Evolutionary conservation across 1,284 basidiomycete species (phyloP), one percentile per base, ranked within the genome.

Genomic region (Marasmius oreades): DNA sequence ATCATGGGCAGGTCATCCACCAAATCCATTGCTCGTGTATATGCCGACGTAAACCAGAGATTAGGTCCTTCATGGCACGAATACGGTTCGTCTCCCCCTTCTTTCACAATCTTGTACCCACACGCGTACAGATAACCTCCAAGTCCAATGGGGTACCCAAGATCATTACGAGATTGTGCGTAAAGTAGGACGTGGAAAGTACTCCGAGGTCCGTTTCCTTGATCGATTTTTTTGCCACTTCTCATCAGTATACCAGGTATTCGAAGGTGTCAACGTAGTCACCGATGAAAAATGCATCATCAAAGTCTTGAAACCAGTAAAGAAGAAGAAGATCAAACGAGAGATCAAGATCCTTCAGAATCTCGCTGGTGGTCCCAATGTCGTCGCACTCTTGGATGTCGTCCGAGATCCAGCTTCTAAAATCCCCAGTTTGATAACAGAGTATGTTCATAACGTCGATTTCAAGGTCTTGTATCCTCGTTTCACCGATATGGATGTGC

Each of bases 261-360:
- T 99, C 66, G 95, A 98, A 74, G 96, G 95, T 6, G 86, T 98
- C 67, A 95, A 98, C 73, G 86, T 98, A 56, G 86, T 92, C 33
- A 91, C 90, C 60, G 92, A 92, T 67, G 91, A 95, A 71, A 95
- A 97, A 74, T 97, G 95, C 73, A 95, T 98, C 73, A 95, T 98
- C 78, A 98, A 99, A 74, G 95, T 98, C 51, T 80, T 99, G 62
- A 99, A 99, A 75, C 97, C 97, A 0, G 96, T 99, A 51, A 98
- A 99, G 82, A 98, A 98, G 85, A 98, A 98, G 85, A 99, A 99
- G 80, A 98, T 99, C 76, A 98, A 98, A 80, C 85, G 96, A 61
- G 96, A 99, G 77, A 98, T 99, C 75, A 98, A 99, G 80, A 98
- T 99, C 65, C 75, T 99, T 37, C 95, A 97, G 73, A 98, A 98